phyloP scores from a whole-genome alignment of 495 filamentous ascomycete genomes.

The Hypoxylon subgilvum region DNA sequence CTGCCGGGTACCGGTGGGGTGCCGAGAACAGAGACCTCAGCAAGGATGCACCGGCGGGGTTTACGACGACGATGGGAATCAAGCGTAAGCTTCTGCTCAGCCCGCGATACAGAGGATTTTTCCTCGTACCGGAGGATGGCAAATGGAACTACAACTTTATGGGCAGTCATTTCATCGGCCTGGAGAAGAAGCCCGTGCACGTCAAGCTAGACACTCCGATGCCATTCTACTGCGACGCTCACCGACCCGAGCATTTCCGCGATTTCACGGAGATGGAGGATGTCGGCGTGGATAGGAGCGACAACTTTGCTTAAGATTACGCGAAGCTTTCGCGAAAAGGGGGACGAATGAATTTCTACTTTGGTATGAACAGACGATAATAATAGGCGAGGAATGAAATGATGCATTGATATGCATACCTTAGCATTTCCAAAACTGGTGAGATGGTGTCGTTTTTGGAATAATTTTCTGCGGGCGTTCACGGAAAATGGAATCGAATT shows the following conservation, averaged over 20 bases:
- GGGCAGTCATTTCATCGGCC: slow-evolving; percentile 80
- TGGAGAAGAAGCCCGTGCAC: slow-evolving; percentile 88
- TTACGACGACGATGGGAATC: slow-evolving; percentile 89
- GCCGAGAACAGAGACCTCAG: slow-evolving; percentile 91
- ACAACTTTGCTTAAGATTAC: slow-evolving; percentile 76
- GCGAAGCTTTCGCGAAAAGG: background rate
- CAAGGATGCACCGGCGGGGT: slow-evolving; percentile 91
- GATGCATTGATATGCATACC: slow-evolving; percentile 30
- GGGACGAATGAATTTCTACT: background rate
- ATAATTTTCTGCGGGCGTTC: slow-evolving; percentile 17
- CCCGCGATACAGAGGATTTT: slow-evolving; percentile 91
- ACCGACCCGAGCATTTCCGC: slow-evolving; percentile 92
- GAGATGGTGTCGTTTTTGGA: slow-evolving; percentile 5
- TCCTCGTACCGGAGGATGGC: slow-evolving; percentile 89
- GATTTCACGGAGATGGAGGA: slow-evolving; percentile 92
- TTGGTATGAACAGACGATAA: background rate
- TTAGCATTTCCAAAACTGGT: slow-evolving; percentile 27
- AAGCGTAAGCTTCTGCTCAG: slow-evolving; percentile 93
- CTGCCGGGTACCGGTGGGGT: slow-evolving; percentile 95
- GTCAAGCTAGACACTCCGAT: slow-evolving; percentile 93
- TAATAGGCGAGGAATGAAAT: slow-evolving; percentile 12
- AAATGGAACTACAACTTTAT: slow-evolving; percentile 99
- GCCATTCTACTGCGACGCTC: slow-evolving; percentile 90
- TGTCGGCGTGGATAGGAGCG: slow-evolving; percentile 82
- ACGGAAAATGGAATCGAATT: slow-evolving; percentile 29